Conservation (phyloP, 805 yeast species). For the Lachancea mirantina region DNA sequence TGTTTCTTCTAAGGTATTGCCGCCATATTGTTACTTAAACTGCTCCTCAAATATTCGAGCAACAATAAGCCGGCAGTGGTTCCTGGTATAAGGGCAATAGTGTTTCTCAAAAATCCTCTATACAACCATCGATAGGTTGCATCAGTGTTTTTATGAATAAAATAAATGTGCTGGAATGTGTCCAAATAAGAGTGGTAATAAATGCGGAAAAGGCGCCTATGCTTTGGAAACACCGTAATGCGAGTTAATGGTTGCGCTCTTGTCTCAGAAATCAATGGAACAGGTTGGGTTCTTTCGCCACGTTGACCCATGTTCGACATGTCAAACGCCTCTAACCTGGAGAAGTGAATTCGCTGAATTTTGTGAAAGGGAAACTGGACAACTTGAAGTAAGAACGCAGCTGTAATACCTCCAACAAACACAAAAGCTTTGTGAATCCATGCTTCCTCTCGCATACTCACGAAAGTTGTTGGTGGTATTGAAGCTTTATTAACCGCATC, state of each 20-base stretch:
- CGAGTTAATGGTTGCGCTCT: slow-evolving; percentile 8
- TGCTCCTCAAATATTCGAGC: slow-evolving; percentile 68
- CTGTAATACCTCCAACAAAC: slow-evolving; percentile 79
- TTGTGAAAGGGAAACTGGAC: slow-evolving; percentile 80
- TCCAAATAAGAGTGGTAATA: slow-evolving; percentile 74
- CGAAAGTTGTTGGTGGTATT: slow-evolving; percentile 6
- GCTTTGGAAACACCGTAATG: slow-evolving; percentile 12
- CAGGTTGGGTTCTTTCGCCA: slow-evolving; percentile 7
- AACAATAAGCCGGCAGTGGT: slow-evolving; percentile 81
- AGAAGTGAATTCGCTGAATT: slow-evolving; percentile 70
- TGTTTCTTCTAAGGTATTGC: no score
- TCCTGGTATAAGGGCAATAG: slow-evolving; percentile 75
- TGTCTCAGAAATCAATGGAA: slow-evolving; percentile 2
- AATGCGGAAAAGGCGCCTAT: slow-evolving; percentile 29
- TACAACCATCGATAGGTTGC: slow-evolving; percentile 58
- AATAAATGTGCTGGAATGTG: slow-evolving; percentile 55
- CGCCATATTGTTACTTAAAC: slow-evolving; percentile 19
- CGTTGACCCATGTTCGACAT: slow-evolving; percentile 33
- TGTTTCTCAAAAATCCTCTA: slow-evolving; percentile 67
- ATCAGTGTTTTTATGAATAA: slow-evolving; percentile 47
- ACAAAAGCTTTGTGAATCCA: slow-evolving; percentile 32
- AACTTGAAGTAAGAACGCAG: slow-evolving; percentile 67
- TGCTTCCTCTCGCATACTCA: slow-evolving; percentile 21
- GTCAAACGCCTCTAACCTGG: slow-evolving; percentile 75
- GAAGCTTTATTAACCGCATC: slow-evolving; percentile 2